phyloP scores from a whole-genome alignment of 106 monocot genomes.

The Acorus calamus region DNA sequence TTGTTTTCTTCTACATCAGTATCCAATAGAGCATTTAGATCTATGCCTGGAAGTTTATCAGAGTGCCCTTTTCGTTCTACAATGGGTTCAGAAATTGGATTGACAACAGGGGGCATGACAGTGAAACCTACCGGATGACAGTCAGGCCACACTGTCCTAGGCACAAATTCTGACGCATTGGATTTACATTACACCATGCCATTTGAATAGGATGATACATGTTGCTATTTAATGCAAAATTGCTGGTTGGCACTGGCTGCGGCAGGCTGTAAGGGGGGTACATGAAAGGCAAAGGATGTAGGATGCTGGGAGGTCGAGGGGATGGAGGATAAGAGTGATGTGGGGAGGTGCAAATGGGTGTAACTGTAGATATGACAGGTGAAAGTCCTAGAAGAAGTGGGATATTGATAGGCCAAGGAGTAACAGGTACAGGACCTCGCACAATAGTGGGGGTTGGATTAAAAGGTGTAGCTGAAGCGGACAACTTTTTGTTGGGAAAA shows the following conservation, averaged over 20 bases:
- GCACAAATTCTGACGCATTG: constrained; percentile 60
- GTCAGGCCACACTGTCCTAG: constrained; percentile 47
- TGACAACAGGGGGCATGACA: constrained; percentile 28
- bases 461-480: constrained; percentile 82
- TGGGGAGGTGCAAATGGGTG: constrained; percentile 65
- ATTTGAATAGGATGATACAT: constrained; percentile 66
- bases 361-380: constrained; percentile 41
- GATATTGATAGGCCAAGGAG: constrained; percentile 69
- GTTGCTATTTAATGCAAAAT: constrained; percentile 52
- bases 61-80: constrained; percentile 24
- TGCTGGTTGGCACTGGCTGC: constrained; percentile 42
- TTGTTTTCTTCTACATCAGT: constrained; percentile 15
- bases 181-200: constrained; percentile 68
- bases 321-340: constrained; percentile 60
- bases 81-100: constrained; percentile 41
- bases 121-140: constrained; percentile 64
- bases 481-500: constrained; percentile 61
- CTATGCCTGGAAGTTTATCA: constrained; percentile 15
- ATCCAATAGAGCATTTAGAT: constrained; percentile 14
- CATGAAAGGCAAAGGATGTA: constrained; percentile 56
- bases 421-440: constrained; percentile 38
- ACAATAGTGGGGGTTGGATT: constrained; percentile 49
- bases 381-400: constrained; percentile 50
- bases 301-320: constrained; percentile 44
- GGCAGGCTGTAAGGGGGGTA: constrained; percentile 79